Evolutionary conservation across 140 eudicot genomes (phyloP), one percentile per base, ranked within the genome.

Genomic region (Eryngium alpinum): DNA sequence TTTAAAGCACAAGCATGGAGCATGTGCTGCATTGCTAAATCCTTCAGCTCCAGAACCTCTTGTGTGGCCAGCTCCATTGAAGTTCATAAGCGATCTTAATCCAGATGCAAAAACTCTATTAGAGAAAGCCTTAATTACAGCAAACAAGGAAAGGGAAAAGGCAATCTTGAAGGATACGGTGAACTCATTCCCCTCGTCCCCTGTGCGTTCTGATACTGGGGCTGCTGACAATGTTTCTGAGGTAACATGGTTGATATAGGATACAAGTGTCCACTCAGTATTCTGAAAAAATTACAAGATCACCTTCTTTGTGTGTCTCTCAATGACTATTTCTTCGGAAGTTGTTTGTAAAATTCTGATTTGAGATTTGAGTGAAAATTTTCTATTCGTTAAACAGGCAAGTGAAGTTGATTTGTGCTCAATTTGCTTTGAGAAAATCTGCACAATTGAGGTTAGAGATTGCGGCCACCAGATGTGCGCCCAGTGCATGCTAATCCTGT

Each of bases 401-500:
- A 86, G 88, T 25, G 96, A 94, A 57, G 82, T 86, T 6, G 90
- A 92, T 77, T 76, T 92, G 70, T 94, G 98, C 85, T 90, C 96
- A 81, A 94, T 94, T 57, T 94, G 98, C 88, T 94, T 94, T 52
- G 98, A 94, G 84, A 93, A 90, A 79, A 77, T 75, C 32, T 92
- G 97, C 85, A 88, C 98, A 44, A 92, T 94, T 52, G 98, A 90
- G 80, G 97, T 94, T 51, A 89, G 89, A 84, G 88, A 85, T 77
- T 94, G 98, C 57, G 93, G 98, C 24, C 98, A 94, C 80, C 90
- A 90, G 71, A 94, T 94, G 98, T 94, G 98, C 77, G 97, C 96
- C 11, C 96, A 87, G 79, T 94, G 98, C 88, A 87, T 90, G 75
- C 56, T 94, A 81, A 91, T 97, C 84, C 83, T 94, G 14, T 92